Base-by-base conservation (phyloP, 1,139 yeast species). In the Saccharomyces hybrid region DNA sequence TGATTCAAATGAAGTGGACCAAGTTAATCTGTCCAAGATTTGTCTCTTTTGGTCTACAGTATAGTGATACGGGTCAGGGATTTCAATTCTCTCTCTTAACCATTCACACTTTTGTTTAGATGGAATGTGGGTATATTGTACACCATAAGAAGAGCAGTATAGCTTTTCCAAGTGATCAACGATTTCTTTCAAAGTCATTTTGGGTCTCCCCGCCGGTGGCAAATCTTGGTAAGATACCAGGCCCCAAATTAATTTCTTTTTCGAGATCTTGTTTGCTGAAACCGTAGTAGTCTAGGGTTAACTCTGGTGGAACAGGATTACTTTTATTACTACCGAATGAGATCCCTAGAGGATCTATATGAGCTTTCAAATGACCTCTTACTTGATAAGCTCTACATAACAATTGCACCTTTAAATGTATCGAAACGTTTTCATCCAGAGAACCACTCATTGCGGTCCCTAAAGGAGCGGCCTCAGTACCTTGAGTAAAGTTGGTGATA, bases 371-470 rank as follows among this genome's bases (percentile, higher is more conserved):
- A 73, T 93, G 99, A 61, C 99, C 99, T 74, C 98, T 84, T 53
- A 93, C 99, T 77, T 93, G 99, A 76, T 91, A 95, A 48, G 99
- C 99, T 73, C 99, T 88, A 59, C 95, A 98, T 66, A 93, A 79
- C 65, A 93, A 82, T 79, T 93, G 99, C 26, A 90, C 95, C 74
- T 93, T 95, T 78, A 93, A 82, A 73, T 95, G 99, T 59, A 89
- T 80, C 63, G 88, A 80, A 54, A 93, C 90, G 63, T 86, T 90
- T 66, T 82, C 83, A 58, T 76, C 70, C 8, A 65, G 59, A 21
- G 50, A 47, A 2, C 64, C 69, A 27, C 80, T 78, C 42, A 65
- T 61, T 26, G 71, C 73, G 38, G 60, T 51, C n/a, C 58, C 75
- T 4, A 82, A 78, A 48, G 84, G 83, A 52, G 86, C 80, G 50